phyloP scores from a whole-genome alignment of 306 rosid genomes.

The Pyrus betulifolia region DNA sequence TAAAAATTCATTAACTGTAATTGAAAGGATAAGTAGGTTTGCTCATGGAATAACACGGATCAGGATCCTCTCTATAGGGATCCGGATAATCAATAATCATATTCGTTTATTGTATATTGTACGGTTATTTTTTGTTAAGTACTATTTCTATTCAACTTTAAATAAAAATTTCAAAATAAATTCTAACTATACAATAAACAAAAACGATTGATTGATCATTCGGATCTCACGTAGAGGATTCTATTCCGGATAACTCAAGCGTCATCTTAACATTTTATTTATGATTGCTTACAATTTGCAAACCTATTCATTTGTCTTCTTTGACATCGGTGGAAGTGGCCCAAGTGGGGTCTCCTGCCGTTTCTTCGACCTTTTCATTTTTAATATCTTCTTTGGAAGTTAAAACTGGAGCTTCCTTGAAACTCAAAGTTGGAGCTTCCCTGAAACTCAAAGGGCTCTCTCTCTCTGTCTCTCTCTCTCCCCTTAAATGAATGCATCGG shows the following conservation, averaged over 20 bases:
- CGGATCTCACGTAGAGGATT: too few relatives aligned
- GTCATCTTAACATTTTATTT: not conserved
- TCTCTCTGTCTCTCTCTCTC: not conserved
- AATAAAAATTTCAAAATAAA: too few relatives aligned
- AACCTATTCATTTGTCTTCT: constrained; percentile 7
- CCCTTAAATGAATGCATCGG: not conserved
- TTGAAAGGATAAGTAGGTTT: too few relatives aligned
- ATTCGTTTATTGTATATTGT: fast-evolving
- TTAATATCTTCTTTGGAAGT: not conserved
- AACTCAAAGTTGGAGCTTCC: constrained; percentile 22
- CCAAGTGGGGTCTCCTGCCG: constrained; percentile 5
- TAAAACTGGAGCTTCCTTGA: constrained; percentile 22
- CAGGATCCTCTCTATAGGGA: too few relatives aligned
- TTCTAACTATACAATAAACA: fast-evolving
- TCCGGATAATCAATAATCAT: too few relatives aligned
- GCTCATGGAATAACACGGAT: too few relatives aligned
- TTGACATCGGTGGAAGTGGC: constrained; percentile 4
- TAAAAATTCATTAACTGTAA: too few relatives aligned
- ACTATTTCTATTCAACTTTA: too few relatives aligned
- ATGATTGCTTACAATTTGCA: not conserved
- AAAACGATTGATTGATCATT: fast-evolving
- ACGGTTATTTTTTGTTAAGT: too few relatives aligned
- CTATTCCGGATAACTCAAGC: too few relatives aligned
- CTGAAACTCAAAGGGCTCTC: constrained; percentile 20
- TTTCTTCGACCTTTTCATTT: constrained; percentile 5